These are phyloP conservation scores for Arxiozyma telluris DNA, from an alignment of 1,139 yeast species.

Conservation along the genomic window DNA sequence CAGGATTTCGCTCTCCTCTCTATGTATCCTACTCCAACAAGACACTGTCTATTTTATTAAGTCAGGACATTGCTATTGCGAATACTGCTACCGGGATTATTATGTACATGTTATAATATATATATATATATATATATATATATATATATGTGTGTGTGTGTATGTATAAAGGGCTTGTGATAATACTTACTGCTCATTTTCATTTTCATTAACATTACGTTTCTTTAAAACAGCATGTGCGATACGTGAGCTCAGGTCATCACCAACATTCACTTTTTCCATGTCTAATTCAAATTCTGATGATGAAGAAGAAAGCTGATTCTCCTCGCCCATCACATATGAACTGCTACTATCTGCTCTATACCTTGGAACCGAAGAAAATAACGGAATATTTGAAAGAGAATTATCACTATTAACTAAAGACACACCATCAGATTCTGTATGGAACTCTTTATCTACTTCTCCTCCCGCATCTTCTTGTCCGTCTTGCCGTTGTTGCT, in stretches of 20 bases:
- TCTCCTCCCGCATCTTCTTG: conserved; percentile 9
- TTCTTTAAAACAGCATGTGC: conserved; percentile 24
- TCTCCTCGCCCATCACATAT: not conserved
- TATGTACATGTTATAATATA: not conserved
- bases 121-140: not conserved
- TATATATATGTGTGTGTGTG: not conserved
- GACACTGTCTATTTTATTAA: not conserved
- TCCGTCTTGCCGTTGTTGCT: conserved; percentile 14
- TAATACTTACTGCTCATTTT: not conserved
- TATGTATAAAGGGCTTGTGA: not conserved
- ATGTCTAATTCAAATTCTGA: conserved; percentile 18
- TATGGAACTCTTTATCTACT: conserved; percentile 8
- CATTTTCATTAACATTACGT: conserved; percentile 1
- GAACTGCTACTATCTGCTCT: conserved; percentile 1
- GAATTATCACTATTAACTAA: conserved; percentile 30
- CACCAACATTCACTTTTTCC: conserved; percentile 10
- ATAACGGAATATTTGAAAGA: conserved; percentile 28
- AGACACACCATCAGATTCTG: conserved; percentile 28
- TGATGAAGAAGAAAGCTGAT: conserved; percentile 6
- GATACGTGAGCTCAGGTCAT: conserved; percentile 8
- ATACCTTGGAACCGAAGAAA: conserved; percentile 10
- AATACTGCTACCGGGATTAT: not conserved
- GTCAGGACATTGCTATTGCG: no score
- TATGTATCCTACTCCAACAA: no score
- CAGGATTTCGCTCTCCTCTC: no score